phyloP scores from a whole-genome alignment of 805 yeast genomes.

The Wickerhamomyces hampshirensis region DNA sequence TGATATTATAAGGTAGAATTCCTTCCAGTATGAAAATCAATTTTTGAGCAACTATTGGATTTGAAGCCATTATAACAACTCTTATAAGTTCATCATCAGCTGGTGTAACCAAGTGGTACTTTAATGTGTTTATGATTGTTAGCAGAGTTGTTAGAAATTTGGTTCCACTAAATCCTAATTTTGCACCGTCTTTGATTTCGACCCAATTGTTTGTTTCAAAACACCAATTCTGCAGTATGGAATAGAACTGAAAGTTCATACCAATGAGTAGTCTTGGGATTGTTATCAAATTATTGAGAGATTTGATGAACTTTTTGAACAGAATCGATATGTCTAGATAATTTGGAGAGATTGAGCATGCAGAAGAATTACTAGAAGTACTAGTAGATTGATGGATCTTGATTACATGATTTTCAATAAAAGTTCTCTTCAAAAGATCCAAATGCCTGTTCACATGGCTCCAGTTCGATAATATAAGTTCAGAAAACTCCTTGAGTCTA shows the following conservation, averaged over 20 bases:
- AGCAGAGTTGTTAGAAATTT: slow-evolving; percentile 20
- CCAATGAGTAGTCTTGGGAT: slow-evolving; percentile 34
- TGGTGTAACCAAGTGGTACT: slow-evolving; percentile 10
- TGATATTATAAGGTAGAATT: slow-evolving; percentile 35
- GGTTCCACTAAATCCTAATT: slow-evolving; percentile 18
- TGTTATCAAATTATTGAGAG: slow-evolving; percentile 26
- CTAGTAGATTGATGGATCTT: slow-evolving; percentile 2
- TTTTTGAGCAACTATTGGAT: slow-evolving; percentile 57
- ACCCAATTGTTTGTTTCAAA: slow-evolving; percentile 36
- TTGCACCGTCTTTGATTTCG: slow-evolving; percentile 38
- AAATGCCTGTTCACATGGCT: slow-evolving; percentile 25
- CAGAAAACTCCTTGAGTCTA: slow-evolving; percentile 22
- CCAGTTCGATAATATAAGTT: slow-evolving; percentile 31
- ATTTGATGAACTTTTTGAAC: slow-evolving; percentile 28
- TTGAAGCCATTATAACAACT: slow-evolving; percentile 53
- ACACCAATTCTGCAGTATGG: slow-evolving; percentile 33
- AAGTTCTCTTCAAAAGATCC: slow-evolving; percentile 24
- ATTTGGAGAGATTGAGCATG: slow-evolving; percentile 5
- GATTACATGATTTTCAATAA: slow-evolving; percentile 18
- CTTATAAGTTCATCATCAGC: slow-evolving; percentile 33
- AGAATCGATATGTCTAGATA: slow-evolving; percentile 20
- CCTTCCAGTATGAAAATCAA: slow-evolving; percentile 50
- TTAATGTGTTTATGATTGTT: slow-evolving; percentile 14
- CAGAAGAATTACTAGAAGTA: not conserved
- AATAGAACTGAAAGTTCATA: slow-evolving; percentile 21